phyloP scores from a whole-genome alignment of 805 yeast genomes.

The Suhomyces faveliae region DNA sequence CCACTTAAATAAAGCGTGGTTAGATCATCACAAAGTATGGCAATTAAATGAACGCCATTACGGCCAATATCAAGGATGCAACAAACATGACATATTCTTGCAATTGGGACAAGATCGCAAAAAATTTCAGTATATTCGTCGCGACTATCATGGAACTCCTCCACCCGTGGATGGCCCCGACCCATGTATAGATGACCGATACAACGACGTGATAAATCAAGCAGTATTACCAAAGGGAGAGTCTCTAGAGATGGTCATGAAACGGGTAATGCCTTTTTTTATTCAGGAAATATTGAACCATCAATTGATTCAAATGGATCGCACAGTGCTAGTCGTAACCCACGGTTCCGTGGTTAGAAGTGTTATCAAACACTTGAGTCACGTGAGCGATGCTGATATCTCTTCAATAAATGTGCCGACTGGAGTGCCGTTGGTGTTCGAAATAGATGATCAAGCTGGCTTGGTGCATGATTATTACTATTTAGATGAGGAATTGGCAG shows the following conservation, averaged over 20 bases:
- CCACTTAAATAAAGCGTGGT: conserved; percentile 30
- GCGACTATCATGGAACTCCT: conserved; percentile 39
- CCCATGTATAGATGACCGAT: conserved; percentile 35
- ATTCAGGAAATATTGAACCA: conserved; percentile 26
- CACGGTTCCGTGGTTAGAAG: conserved; percentile 45
- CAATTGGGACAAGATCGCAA: conserved; percentile 31
- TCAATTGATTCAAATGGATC: conserved; percentile 21
- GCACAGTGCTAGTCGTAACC: conserved; percentile 38
- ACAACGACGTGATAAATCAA: conserved; percentile 21
- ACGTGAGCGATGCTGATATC: conserved; percentile 37
- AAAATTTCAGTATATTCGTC: conserved; percentile 37
- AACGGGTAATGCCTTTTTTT: conserved; percentile 39
- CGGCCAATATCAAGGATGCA: conserved; percentile 42
- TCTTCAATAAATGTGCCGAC: conserved; percentile 43
- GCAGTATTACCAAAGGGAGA: conserved; percentile 38
- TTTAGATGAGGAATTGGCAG: conserved; percentile 41
- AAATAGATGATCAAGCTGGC: conserved; percentile 30
- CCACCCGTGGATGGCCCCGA: conserved; percentile 30
- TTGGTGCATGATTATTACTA: conserved; percentile 33
- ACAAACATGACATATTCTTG: conserved; percentile 35
- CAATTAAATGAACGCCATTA: conserved; percentile 45
- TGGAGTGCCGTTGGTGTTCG: conserved; percentile 45
- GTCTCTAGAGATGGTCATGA: conserved; percentile 38
- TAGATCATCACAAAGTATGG: conserved; percentile 41
- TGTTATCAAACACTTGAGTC: conserved; percentile 36